Evolutionary conservation across 345 rosid genomes (phyloP).

Genomic region (Bruguiera sexangula): DNA sequence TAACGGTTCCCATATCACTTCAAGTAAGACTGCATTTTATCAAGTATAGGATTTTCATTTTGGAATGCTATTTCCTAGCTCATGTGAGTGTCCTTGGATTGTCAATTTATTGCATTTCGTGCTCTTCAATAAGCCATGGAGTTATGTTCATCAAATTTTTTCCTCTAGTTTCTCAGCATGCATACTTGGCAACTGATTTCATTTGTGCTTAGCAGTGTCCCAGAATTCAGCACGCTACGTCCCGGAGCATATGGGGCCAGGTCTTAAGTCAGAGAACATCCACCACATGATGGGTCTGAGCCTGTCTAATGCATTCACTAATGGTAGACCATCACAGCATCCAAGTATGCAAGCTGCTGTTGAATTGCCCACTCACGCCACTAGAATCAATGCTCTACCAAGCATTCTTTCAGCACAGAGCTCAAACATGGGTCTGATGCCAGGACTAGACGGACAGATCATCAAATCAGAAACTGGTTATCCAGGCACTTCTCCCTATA

Average conservation of each 20-base stretch:
- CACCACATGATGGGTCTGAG: slow-evolving; percentile 49
- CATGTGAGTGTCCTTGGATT: too few relatives aligned
- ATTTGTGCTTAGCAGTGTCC: slow-evolving; percentile 46
- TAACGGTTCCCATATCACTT: slow-evolving; percentile 71
- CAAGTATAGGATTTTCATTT: slow-evolving; percentile 1
- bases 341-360: slow-evolving; percentile 55
- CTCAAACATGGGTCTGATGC: slow-evolving; percentile 68
- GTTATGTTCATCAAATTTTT: neutral
- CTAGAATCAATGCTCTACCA: slow-evolving; percentile 56
- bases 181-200: slow-evolving; percentile 15
- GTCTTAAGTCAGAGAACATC: slow-evolving; percentile 57
- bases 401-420: slow-evolving; percentile 63
- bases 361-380: slow-evolving; percentile 63
- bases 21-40: slow-evolving; percentile 48
- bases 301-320: slow-evolving; percentile 56
- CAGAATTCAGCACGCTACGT: slow-evolving; percentile 60
- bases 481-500: slow-evolving; percentile 56
- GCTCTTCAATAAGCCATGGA: neutral
- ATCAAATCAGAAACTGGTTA: slow-evolving; percentile 74
- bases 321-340: slow-evolving; percentile 64
- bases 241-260: slow-evolving; percentile 49
- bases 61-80: neutral
- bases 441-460: slow-evolving; percentile 78
- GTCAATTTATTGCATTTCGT: neutral
- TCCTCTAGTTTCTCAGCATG: neutral